Conservation (phyloP, 805 yeast genomes). For the Lipomyces mesembrius region DNA sequence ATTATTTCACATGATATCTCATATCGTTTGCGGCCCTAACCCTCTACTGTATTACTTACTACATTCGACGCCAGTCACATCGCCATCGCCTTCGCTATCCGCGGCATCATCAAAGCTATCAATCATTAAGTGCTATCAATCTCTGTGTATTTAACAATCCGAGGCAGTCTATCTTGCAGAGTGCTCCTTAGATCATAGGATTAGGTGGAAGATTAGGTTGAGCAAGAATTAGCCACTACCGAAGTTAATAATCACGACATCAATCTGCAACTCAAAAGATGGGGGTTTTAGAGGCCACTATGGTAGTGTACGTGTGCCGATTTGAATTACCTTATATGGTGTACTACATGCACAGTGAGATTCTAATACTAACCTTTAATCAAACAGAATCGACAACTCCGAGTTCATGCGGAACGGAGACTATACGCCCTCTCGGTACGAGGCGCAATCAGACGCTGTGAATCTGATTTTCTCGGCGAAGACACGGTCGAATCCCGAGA, state of each 20-base stretch:
- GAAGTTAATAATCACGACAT: too few species aligned
- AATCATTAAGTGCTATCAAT: neutral
- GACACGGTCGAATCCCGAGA: constrained; percentile 88
- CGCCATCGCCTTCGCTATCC: neutral
- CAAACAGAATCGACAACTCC: constrained; percentile 75
- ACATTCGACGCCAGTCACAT: neutral
- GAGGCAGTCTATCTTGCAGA: neutral
- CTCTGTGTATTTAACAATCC: neutral
- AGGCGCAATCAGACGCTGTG: constrained; percentile 89
- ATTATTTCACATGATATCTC: neutral
- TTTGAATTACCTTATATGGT: neutral
- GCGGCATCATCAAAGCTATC: neutral
- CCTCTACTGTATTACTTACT: neutral
- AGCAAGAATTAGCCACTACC: neutral
- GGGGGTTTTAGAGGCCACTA: constrained; percentile 90
- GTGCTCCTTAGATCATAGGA: neutral
- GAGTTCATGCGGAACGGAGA: constrained; percentile 97
- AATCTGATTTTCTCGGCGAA: constrained; percentile 85
- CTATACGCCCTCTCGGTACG: constrained; percentile 82
- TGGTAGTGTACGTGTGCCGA: constrained; percentile 61
- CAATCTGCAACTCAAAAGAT: neutral
- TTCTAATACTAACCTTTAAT: constrained; percentile 11
- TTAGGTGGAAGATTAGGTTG: neutral
- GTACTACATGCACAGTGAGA: neutral
- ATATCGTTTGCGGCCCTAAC: neutral